Base-by-base conservation (phyloP, 495 filamentous ascomycete species). In the Xylaria venustula region DNA sequence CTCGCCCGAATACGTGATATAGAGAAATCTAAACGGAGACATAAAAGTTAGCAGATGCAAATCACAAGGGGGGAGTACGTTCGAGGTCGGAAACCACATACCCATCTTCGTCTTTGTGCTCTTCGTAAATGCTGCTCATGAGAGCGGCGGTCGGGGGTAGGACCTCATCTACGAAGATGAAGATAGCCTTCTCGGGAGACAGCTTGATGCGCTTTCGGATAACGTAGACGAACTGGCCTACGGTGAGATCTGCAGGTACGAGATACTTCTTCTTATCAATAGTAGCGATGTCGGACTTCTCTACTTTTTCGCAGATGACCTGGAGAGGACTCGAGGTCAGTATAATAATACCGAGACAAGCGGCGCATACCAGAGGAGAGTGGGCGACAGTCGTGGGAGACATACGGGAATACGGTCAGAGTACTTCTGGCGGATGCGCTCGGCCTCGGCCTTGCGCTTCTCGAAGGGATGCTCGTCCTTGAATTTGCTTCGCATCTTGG, bases 191-290 rank as follows among this genome's bases (percentile, higher is more conserved):
- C 83, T 99, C 94, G 7, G 94, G 94, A 11, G 92, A 97, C 54
- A 99, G 84, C 90, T 99, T 99, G 82, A 99, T 99, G 67, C 94
- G 89, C 84, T 99, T 99, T 75, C 94, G 92, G 79, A 99, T 99
- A 49, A 99, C 94, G 75, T 99, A 99, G 80, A 99, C 94, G 75
- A 99, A 99, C 88, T 99, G 94, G 67, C 94, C 94, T 41, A 99
- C 94, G 56, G 95, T 99, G 66, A 99, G 87, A 73, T 99, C 94
- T 60, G 94, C 91, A 1, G 94, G 94, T 17, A 99, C 94, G 7
- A 99, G 86, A 72, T 99, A 99, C 81, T 99, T 99, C 87, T 99
- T 99, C 88, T 99, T 99, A 82, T 99, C 94, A 84, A 99, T 99
- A 60, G 95, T 99, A 41, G 94, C 94, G 69, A 99, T 99, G 73